phyloP scores from a whole-genome alignment of 2,329 filamentous ascomycete genomes.

The Cylindrodendrum hubeiense region DNA sequence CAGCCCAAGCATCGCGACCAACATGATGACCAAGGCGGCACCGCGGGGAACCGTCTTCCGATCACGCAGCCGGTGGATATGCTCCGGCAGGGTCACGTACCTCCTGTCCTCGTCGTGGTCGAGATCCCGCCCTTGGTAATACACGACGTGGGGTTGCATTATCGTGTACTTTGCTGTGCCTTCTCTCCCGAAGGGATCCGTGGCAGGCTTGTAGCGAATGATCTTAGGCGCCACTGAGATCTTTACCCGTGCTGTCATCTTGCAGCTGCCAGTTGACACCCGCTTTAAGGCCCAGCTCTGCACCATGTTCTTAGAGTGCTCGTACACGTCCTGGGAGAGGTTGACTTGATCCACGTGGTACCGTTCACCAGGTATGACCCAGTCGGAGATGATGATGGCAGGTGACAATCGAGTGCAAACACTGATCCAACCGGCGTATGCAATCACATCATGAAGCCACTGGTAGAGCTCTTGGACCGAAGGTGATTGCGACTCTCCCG shows the following conservation, averaged over 20 bases:
- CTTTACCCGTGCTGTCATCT: slow-evolving; percentile 45
- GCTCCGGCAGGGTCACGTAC: slow-evolving; percentile 35
- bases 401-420: slow-evolving; percentile 42
- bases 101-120: slow-evolving; percentile 37
- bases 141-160: slow-evolving; percentile 45
- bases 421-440: slow-evolving; percentile 48
- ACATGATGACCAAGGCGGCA: slow-evolving; percentile 29
- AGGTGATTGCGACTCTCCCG: slow-evolving; percentile 15
- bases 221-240: slow-evolving; percentile 47
- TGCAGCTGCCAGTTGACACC: neutral
- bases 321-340: slow-evolving; percentile 32
- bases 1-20: slow-evolving; percentile 5
- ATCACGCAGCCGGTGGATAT: slow-evolving; percentile 35
- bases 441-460: slow-evolving; percentile 45
- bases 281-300: neutral
- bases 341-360: slow-evolving; percentile 39
- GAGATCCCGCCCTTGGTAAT: slow-evolving; percentile 43
- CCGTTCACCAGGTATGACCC: slow-evolving; percentile 46
- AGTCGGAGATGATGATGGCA: slow-evolving; percentile 41
- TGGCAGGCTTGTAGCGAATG: slow-evolving; percentile 33
- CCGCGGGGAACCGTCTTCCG: slow-evolving; percentile 25
- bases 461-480: slow-evolving; percentile 35
- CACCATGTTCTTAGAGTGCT: slow-evolving; percentile 28
- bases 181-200: slow-evolving; percentile 6
- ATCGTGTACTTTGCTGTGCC: slow-evolving; percentile 38